These are phyloP conservation scores for Trichopus zeylanicus DNA, from an alignment of 116 monocot genomes.

Conservation along the genomic window DNA sequence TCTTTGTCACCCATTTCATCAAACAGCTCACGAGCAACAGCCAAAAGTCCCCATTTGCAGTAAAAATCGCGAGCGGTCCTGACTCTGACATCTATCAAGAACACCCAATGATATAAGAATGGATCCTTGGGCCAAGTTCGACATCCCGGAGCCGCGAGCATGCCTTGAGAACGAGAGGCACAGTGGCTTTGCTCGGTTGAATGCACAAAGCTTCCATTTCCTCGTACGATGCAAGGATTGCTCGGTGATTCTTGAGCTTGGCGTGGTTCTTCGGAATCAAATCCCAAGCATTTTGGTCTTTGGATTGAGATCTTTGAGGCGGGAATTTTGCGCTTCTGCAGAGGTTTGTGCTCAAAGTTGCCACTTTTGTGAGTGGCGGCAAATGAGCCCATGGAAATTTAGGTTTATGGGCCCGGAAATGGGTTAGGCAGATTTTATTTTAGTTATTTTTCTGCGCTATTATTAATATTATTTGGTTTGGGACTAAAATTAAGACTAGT, in stretches of 20 bases:
- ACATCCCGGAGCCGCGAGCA: slow-evolving; percentile 11
- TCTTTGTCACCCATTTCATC: slow-evolving; percentile 10
- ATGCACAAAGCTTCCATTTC: slow-evolving; percentile 1
- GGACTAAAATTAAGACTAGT: no score
- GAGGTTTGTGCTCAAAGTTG: neutral
- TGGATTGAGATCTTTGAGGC: neutral
- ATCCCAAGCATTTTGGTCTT: slow-evolving; percentile 12
- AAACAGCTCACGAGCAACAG: slow-evolving; percentile 6
- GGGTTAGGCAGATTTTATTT: no score
- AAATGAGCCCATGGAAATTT: no score
- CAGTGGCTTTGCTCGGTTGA: neutral
- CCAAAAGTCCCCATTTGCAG: slow-evolving; percentile 14
- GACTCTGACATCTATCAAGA: slow-evolving; percentile 1
- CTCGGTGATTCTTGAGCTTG: slow-evolving; percentile 16
- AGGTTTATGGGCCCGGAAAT: no score
- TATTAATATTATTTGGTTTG: no score
- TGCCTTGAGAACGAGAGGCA: slow-evolving; percentile 19
- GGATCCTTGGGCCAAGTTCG: neutral
- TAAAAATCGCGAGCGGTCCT: slow-evolving; percentile 16
- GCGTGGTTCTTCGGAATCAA: slow-evolving; percentile 16
- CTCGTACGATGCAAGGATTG: slow-evolving; percentile 11
- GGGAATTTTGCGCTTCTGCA: neutral
- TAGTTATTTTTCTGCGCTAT: no score
- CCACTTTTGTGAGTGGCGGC: neutral
- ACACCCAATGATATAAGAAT: slow-evolving; percentile 5